Evolutionary conservation across 441 rosid species (phyloP).

Genomic region (Populus hybrid): DNA sequence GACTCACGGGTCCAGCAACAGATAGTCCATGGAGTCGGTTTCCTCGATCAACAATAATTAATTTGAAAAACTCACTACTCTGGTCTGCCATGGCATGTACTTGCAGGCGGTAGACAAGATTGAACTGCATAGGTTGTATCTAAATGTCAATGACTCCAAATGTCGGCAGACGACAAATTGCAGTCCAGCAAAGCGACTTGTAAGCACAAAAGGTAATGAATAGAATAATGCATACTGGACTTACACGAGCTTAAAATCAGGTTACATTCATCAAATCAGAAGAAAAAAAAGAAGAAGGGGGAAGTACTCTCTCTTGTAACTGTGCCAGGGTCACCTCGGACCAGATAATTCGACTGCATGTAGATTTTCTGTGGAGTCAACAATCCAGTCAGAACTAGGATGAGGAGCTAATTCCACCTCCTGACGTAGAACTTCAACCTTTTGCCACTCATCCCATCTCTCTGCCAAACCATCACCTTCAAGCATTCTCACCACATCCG

Average conservation of each 20-base stretch:
- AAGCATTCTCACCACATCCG: slow-evolving; percentile 90
- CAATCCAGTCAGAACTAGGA: slow-evolving; percentile 57
- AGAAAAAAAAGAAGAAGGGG: neutral
- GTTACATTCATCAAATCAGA: slow-evolving; percentile 20
- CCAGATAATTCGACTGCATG: slow-evolving; percentile 73
- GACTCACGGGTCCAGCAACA: too few species aligned
- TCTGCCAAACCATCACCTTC: slow-evolving; percentile 89
- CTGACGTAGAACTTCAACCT: slow-evolving; percentile 73
- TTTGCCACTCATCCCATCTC: slow-evolving; percentile 95
- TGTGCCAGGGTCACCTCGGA: slow-evolving; percentile 53
- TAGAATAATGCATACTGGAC: slow-evolving; percentile 36
- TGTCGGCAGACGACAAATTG: slow-evolving; percentile 31
- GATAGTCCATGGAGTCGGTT: too few species aligned
- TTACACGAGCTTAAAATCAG: slow-evolving; percentile 32
- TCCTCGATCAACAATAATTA: neutral
- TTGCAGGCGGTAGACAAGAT: neutral
- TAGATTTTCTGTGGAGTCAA: slow-evolving; percentile 65
- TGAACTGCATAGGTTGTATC: slow-evolving; percentile 5
- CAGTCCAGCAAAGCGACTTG: slow-evolving; percentile 29
- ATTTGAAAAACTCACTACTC: neutral
- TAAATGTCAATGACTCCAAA: neutral
- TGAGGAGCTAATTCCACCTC: slow-evolving; percentile 57
- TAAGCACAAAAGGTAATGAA: slow-evolving; percentile 55
- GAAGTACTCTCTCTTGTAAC: slow-evolving; percentile 24
- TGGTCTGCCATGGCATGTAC: neutral